A percentile compares a stretch with the other conserved stretches of the same genome.
Evolutionary conservation across 148 eudicot species (phyloP).

Genomic region (Amaranthus hypochondriacus): DNA sequence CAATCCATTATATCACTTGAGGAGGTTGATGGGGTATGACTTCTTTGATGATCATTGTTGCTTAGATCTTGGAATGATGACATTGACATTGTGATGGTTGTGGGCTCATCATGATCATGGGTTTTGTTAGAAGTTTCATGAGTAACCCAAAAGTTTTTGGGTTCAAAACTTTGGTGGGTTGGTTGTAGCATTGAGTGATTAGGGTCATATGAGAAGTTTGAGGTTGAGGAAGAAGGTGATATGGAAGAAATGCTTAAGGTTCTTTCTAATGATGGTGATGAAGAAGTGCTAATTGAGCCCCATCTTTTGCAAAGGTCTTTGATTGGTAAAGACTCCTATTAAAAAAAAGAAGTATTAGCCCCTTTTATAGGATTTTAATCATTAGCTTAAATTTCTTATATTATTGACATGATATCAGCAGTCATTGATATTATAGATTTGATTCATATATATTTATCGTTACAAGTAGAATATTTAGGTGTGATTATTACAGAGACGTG

Average conservation of each 20-base stretch:
- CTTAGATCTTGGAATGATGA: not conserved
- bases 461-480: too few relatives aligned
- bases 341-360: not conserved
- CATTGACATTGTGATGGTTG: conserved; percentile 33
- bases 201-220: conserved; percentile 44
- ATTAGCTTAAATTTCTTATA: too few relatives aligned
- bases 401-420: too few relatives aligned
- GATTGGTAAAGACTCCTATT: conserved; percentile 45
- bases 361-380: too few relatives aligned
- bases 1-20: conserved; percentile 61
- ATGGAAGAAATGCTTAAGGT: conserved; percentile 47
- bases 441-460: too few relatives aligned
- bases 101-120: conserved; percentile 14
- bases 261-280: conserved; percentile 39
- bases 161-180: conserved; percentile 21
- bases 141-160: conserved; percentile 26
- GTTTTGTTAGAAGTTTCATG: not conserved
- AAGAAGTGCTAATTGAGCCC: conserved; percentile 42
- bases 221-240: conserved; percentile 55
- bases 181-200: conserved; percentile 27
- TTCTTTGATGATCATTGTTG: conserved; percentile 12
- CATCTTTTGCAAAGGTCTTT: conserved; percentile 51
- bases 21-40: conserved; percentile 32
- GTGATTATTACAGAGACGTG: too few relatives aligned
- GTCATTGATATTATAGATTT: too few relatives aligned